A percentile compares a stretch with the other conserved stretches of the same genome.
Conservation (phyloP, 176 grass and related monocot species). For the Hordeum marinum region DNA sequence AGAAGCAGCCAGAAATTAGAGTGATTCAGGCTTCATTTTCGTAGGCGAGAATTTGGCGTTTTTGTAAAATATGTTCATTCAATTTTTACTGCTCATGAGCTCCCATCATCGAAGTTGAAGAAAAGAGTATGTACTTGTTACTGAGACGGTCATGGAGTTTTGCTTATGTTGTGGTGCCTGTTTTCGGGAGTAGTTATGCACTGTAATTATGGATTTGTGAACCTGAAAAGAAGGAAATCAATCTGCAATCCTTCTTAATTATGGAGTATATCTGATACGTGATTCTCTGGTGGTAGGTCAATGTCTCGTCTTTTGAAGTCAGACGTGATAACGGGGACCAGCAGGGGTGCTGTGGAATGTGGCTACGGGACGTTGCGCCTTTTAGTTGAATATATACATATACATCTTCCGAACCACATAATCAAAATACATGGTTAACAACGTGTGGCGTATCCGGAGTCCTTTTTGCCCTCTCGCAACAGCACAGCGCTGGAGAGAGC, state of each 20-base stretch:
- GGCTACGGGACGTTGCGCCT: not conserved
- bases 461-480: not conserved
- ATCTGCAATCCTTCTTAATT: too few species aligned
- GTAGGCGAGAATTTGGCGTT: slow-evolving; percentile 13
- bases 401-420: not conserved
- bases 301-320: not conserved
- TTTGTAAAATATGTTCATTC: slow-evolving; percentile 47
- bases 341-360: not conserved
- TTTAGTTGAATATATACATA: not conserved
- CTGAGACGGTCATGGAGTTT: not conserved
- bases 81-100: slow-evolving; percentile 27
- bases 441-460: not conserved
- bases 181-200: not conserved
- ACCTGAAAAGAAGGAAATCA: not conserved
- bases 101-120: slow-evolving; percentile 23
- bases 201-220: not conserved
- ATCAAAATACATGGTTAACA: not conserved
- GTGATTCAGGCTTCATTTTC: slow-evolving; percentile 30
- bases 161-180: not conserved
- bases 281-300: not conserved
- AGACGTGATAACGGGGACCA: not conserved
- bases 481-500: not conserved
- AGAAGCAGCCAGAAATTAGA: slow-evolving; percentile 31
- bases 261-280: not conserved
- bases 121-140: not conserved